Base-by-base conservation (phyloP, 2,329 filamentous ascomycete genomes). In the Ophiostoma sp. region DNA sequence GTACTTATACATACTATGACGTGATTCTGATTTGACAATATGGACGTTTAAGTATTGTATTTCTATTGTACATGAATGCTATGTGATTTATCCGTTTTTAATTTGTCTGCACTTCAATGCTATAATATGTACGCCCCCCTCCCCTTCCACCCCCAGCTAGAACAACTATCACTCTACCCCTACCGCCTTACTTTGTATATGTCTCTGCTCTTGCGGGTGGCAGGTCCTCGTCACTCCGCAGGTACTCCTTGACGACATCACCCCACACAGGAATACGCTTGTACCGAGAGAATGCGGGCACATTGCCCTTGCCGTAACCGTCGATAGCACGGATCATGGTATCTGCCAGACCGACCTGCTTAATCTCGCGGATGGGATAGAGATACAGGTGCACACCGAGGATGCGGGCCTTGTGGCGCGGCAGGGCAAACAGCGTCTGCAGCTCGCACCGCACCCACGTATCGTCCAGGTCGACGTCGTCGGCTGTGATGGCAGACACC, bases 401-500 rank as follows among this genome's bases (percentile, higher is more conserved):
- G 11, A 71, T 70, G 27, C 68, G 66, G 0, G 65, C 68, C 9
- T 69, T 66, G 12, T 64, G 44, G 2, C 38, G n/a, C 16, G 69
- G 68, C 27, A 71, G 65, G 1, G 65, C 52, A 55, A 70, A 70
- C 27, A 71, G 65, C 6, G 68, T 70, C 38, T 71, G 70, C 40
- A 70, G 58, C 47, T 71, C 68, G 63, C 70, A 71, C 38, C 70
- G 67, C 12, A 71, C 70, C 70, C 68, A 70, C 1, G 68, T 68
- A 41, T 68, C 67, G 64, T 71, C 67, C 18, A 71, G 60, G 38
- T 70, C 40, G 41, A 71, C 45, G 1, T 67, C 66, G 1, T 36
- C 40, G 0, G 67, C 52, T 4, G 36, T 27, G 11, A 36, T 62
- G 12, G 27, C 38, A 11, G 42, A 63, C 11, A 63, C 67, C 66